Base-by-base conservation (phyloP, 345 rosid species). In the Isatis tinctoria region DNA sequence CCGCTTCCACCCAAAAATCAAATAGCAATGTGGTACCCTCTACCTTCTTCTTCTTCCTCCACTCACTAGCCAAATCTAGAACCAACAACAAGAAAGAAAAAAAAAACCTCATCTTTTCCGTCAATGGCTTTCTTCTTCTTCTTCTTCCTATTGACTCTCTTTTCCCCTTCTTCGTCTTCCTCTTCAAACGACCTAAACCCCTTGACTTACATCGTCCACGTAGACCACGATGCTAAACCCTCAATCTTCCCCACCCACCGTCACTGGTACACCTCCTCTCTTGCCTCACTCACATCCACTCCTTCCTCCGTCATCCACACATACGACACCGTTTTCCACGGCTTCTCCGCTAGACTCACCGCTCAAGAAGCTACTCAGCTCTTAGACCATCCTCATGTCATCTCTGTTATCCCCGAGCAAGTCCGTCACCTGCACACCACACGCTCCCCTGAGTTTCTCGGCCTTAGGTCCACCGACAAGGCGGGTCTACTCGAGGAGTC, bases 361-460 rank as follows among this genome's bases (percentile, higher is more conserved):
- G 59, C 87, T 1, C 74, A 75, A 28, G 85, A 81, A 20, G 93
- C 91, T 27, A 18, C 41, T 6, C 59, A 70, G 13, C 86, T 93
- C 67, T 27, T 74, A 44, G 49, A 78, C 14, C 79, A 84, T 18
- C 86, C 96, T 37, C 77, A 89, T 6, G 76, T 95, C 60, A 70
- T 90, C 75, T 77, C 96, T 10, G 81, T 92, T 30, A 79, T 92
- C 30, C 93, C 92, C 1, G 99, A 95, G 65, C 93, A 82, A 45
- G 87, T 88, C 26, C 84, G 97, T 26, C 84, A 70, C 44, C 74
- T 85, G 30, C 89, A 92, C 74, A 92, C 99, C 44, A 95, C 98
- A 6, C 89, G 98, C 20, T 95, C 99, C 28, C 99, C 99, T 9
- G 89, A 86, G 82, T 92, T 95, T 69, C 87, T 95, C 11, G 99